Evolutionary conservation across 305 asterid species (phyloP), one percentile per base, ranked within the genome.

Genomic region (Solanum hybrid): DNA sequence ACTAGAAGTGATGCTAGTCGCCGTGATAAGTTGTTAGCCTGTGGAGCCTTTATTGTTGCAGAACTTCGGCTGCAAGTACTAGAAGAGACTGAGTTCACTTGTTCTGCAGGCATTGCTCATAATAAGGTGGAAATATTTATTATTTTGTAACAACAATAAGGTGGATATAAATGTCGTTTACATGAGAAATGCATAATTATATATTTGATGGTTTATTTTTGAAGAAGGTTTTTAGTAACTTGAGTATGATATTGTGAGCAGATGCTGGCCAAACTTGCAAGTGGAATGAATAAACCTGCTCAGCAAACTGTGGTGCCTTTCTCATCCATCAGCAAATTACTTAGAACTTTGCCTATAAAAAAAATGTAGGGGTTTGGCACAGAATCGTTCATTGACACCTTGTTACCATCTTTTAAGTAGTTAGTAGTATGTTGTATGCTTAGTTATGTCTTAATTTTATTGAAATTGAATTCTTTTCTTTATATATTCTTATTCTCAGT

Each of bases 201-300:
- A n/a, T 35, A 16, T 51, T 51, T 80, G 36, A 18, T 11, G 80
- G 80, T 83, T 13, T 89, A 37, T 85, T 67, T 31, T 51, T 40
- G 26, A 36, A 78, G 69, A 84, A 82, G 46, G 86, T 42, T 29
- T 77, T 39, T 89, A 67, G 42, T 28, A 64, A 31, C 89, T 82
- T 64, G 86, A 83, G 82, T 83, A 88, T 87, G 86, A 79, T 89
- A 90, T 86, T 80, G 91, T 88, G 86, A 31, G 83, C 96, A 97
- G 99, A 97, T 97, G 98, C 96, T 97, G 92, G 99, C 99, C 80
- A 97, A 97, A 92, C 93, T 97, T 90, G 96, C 96, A 24, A 96
- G 99, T 94, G 99, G 99, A 74, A 95, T 97, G 99, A 94, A 97
- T 89, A 97, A 97, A 93, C 99, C 99, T 90, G 98, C 98, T 91